phyloP scores from a whole-genome alignment of 148 eudicot species.

The Amaranthus hypochondriacus region DNA sequence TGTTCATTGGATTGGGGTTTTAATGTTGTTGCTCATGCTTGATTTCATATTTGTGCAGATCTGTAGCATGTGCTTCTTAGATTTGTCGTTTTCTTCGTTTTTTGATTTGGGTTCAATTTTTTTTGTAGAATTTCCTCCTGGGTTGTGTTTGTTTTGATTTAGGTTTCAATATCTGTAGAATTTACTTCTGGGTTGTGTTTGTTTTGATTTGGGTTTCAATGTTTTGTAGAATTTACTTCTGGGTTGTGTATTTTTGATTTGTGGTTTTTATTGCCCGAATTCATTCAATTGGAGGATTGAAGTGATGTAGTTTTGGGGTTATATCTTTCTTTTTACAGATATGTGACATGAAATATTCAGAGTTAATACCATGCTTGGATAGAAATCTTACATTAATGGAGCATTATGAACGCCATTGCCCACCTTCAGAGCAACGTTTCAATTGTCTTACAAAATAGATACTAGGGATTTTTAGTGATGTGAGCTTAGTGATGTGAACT shows the following conservation, averaged over 20 bases:
- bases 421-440: constrained; percentile 43
- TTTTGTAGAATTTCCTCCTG: background rate
- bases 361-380: constrained; percentile 47
- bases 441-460: constrained; percentile 48
- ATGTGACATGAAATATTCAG: constrained; percentile 25
- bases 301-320: background rate
- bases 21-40: background rate
- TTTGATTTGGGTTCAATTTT: background rate
- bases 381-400: constrained; percentile 41
- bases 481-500: too few species aligned
- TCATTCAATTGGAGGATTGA: background rate
- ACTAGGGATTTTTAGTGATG: too few species aligned
- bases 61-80: background rate
- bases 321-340: background rate
- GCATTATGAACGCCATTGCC: constrained; percentile 51
- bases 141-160: background rate
- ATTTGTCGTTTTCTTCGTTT: background rate
- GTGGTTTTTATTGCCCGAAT: background rate
- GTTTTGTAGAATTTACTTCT: background rate
- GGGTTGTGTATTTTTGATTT: background rate
- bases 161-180: background rate
- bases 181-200: background rate
- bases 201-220: background rate
- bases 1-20: background rate
- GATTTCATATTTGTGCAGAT: background rate